These are phyloP conservation scores for Penstemon eatonii DNA, from an alignment of 257 asterid species.

Conservation along the genomic window DNA sequence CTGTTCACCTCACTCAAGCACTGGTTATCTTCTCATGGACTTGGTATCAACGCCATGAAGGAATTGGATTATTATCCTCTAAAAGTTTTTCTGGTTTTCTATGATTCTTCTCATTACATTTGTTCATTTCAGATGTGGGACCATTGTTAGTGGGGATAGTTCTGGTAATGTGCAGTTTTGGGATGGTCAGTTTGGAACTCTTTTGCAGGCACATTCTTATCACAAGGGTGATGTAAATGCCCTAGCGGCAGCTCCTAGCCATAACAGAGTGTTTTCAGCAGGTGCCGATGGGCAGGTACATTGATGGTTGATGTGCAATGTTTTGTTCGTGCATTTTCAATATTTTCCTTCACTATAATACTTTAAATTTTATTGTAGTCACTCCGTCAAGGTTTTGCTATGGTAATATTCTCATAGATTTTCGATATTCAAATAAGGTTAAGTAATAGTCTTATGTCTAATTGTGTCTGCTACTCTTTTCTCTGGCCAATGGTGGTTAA, in stretches of 20 bases:
- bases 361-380: neutral
- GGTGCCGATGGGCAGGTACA: conserved; percentile 98
- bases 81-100: neutral
- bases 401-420: conserved; percentile 5
- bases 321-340: conserved; percentile 8
- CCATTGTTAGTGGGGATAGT: conserved; percentile 79
- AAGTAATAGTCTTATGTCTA: neutral
- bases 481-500: neutral
- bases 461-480: neutral
- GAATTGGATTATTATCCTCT: neutral
- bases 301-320: neutral
- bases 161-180: conserved; percentile 90
- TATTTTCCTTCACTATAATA: neutral
- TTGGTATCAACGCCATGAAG: neutral
- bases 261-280: conserved; percentile 82
- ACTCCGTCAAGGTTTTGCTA: neutral
- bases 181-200: conserved; percentile 89
- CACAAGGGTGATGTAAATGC: conserved; percentile 96
- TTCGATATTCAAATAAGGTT: neutral
- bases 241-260: conserved; percentile 82
- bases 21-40: neutral
- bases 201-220: conserved; percentile 73
- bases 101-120: neutral
- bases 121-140: conserved; percentile 49
- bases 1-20: conserved; percentile 13